Evolutionary conservation across 2,329 filamentous ascomycete genomes (phyloP).

Genomic region (Leptosphaerulina australis): DNA sequence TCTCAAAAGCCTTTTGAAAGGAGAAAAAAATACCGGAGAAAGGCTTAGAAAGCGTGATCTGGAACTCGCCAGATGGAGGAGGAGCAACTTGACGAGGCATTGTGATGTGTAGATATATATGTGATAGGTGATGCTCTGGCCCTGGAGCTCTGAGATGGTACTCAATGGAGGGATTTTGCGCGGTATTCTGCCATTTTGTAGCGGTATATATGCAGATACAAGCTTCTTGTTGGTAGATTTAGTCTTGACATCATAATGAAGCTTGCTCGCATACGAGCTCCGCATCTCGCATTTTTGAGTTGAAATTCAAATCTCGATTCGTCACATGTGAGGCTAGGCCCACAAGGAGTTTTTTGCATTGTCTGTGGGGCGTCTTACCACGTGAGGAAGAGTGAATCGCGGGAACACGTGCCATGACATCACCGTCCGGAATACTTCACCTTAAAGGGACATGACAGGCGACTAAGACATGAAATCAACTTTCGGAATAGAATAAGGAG

Average conservation of each 20-base stretch:
- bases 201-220: slow-evolving; percentile 14
- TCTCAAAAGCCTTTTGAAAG: no score
- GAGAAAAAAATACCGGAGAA: slow-evolving; percentile 30
- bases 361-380: not conserved
- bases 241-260: slow-evolving; percentile 22
- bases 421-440: no score
- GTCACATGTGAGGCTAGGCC: no score
- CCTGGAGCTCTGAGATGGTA: not conserved
- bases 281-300: not conserved
- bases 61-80: slow-evolving; percentile 83
- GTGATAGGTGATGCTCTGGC: not conserved
- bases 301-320: not conserved
- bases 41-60: slow-evolving; percentile 57
- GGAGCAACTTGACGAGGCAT: slow-evolving; percentile 60
- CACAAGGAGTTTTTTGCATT: not conserved
- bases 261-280: slow-evolving; percentile 6
- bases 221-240: slow-evolving; percentile 10
- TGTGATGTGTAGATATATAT: slow-evolving; percentile 1
- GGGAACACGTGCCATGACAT: slow-evolving; percentile 17
- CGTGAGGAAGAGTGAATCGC: not conserved
- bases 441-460: no score
- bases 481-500: no score
- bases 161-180: not conserved
- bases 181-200: slow-evolving; percentile 14
- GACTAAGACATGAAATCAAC: no score